Evolutionary conservation across 441 rosid species (phyloP).

Genomic region (Isatis lusitanica): DNA sequence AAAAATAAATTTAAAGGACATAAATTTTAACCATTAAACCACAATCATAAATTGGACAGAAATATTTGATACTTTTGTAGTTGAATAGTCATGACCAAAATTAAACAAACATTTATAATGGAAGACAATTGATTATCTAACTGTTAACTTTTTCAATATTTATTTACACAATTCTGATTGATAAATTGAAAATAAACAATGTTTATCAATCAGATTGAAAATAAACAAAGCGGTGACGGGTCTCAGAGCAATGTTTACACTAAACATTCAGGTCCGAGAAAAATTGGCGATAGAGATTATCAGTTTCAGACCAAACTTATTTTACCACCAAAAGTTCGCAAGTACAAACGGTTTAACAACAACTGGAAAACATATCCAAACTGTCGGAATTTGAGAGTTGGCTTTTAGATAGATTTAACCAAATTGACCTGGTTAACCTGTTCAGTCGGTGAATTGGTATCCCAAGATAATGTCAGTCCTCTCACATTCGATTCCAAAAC

Average conservation of each 20-base stretch:
- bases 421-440: constrained; percentile 26
- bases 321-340: constrained; percentile 19
- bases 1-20: not conserved
- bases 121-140: not conserved
- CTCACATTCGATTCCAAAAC: constrained; percentile 56
- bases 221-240: no score
- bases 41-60: not conserved
- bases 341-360: constrained; percentile 13
- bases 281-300: constrained; percentile 3
- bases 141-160: not conserved
- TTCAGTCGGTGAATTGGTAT: constrained; percentile 35
- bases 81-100: not conserved
- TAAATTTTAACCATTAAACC: not conserved
- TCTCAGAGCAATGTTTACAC: constrained; percentile 32
- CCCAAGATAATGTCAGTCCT: constrained; percentile 45
- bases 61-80: not conserved
- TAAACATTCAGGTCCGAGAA: constrained; percentile 36
- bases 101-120: not conserved
- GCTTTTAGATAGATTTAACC: constrained; percentile 42
- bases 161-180: not conserved
- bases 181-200: no score
- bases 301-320: constrained; percentile 29
- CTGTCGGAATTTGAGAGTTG: constrained; percentile 38
- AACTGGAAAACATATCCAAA: constrained; percentile 30
- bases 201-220: no score